phyloP scores from a whole-genome alignment of 768 basidiomycete genomes.

The Thelephora aurantiotincta region DNA sequence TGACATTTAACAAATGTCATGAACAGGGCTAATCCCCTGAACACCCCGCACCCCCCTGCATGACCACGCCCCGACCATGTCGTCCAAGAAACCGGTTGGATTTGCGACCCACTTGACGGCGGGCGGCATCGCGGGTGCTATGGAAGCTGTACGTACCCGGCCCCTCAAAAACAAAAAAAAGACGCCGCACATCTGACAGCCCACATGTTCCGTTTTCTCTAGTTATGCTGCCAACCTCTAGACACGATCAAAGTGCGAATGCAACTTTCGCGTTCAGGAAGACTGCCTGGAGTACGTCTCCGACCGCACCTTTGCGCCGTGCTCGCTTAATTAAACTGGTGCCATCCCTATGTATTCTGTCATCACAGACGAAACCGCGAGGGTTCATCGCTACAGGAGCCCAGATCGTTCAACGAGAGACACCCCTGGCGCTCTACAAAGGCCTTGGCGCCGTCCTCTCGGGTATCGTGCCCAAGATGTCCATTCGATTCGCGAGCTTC shows the following conservation, averaged over 20 bases:
- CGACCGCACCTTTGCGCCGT: not conserved
- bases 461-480: constrained; percentile 99
- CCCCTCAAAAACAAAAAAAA: not conserved
- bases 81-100: constrained; percentile 54
- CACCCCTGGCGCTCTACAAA: constrained; percentile 93
- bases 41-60: no score
- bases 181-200: not conserved
- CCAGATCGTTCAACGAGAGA: constrained; percentile 81
- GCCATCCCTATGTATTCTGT: not conserved
- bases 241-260: constrained; percentile 99
- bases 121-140: constrained; percentile 86
- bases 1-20: no score
- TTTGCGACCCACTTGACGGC: constrained; percentile 88
- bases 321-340: not conserved
- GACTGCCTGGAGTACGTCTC: constrained; percentile 64
- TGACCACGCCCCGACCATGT: not conserved
- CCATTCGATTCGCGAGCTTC: constrained; percentile 95
- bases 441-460: constrained; percentile 92
- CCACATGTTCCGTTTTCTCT: not conserved
- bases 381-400: constrained; percentile 87
- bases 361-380: constrained; percentile 67
- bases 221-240: constrained; percentile 82
- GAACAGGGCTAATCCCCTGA: no score
- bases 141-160: constrained; percentile 61
- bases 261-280: constrained; percentile 84